Conservation (phyloP, 1,284 basidiomycete species). For the Sanghuangporus weigelae region DNA sequence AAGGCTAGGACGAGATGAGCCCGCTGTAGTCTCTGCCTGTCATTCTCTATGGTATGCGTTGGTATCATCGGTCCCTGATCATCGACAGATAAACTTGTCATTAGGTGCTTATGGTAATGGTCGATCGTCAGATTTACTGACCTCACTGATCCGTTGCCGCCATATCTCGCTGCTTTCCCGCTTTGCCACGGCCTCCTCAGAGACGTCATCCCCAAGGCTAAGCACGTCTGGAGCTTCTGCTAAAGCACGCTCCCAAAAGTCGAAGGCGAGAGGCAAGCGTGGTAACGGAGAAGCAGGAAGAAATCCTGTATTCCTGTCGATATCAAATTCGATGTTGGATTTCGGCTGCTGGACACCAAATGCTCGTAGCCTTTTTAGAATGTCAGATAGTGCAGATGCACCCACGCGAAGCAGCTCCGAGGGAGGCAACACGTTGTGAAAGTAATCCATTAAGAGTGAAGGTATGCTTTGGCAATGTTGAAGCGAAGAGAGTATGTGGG, state of each 20-base stretch:
- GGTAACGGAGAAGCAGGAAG: conserved; percentile 70
- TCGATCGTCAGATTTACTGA: conserved; percentile 32
- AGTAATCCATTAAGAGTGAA: conserved; percentile 19
- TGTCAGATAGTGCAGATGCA: conserved; percentile 26
- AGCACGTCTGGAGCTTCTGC: conserved; percentile 51
- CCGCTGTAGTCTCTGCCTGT: conserved; percentile 65
- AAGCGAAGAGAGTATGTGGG: background rate
- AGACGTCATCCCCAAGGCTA: conserved; percentile 56
- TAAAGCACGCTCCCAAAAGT: conserved; percentile 72
- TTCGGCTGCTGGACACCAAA: conserved; percentile 16
- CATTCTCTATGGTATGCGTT: conserved; percentile 43
- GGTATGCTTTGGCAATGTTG: background rate
- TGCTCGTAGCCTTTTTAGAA: conserved; percentile 21
- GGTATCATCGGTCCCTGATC: conserved; percentile 68
- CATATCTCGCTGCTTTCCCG: conserved; percentile 55
- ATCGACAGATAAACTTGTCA: conserved; percentile 12
- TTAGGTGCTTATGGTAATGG: background rate
- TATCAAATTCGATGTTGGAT: conserved; percentile 55
- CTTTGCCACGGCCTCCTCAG: conserved; percentile 43
- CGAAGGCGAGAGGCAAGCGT: conserved; percentile 50
- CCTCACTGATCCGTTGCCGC: conserved; percentile 59
- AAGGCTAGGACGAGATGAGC: conserved; percentile 89
- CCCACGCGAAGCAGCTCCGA: conserved; percentile 32
- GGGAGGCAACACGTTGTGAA: conserved; percentile 33
- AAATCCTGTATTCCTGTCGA: conserved; percentile 82